These are phyloP conservation scores for Piromyces sp. DNA, from an alignment of 192 early-diverging fungal genomes.

Conservation along the genomic window DNA sequence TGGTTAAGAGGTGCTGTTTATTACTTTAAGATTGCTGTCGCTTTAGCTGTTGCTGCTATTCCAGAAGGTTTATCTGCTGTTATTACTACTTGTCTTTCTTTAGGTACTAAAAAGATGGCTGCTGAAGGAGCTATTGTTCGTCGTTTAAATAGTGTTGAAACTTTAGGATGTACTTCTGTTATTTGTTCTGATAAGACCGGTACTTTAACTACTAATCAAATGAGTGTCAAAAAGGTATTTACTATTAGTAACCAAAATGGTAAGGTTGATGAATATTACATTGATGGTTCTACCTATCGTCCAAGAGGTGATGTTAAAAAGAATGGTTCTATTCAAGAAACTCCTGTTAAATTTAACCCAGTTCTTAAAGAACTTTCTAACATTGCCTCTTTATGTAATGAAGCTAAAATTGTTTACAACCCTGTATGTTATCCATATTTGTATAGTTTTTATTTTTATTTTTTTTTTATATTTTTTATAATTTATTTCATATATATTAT, in stretches of 20 bases:
- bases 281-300: constrained; percentile 73
- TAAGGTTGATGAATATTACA: constrained; percentile 44
- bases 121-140: constrained; percentile 89
- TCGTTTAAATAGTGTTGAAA: constrained; percentile 80
- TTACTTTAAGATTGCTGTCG: constrained; percentile 98
- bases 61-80: constrained; percentile 97
- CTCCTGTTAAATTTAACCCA: constrained; percentile 27
- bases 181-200: constrained; percentile 99
- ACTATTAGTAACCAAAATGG: constrained; percentile 29
- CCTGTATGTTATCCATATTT: constrained; percentile 19
- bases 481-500: no score
- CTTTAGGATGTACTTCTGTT: constrained; percentile 87
- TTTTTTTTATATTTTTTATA: no score
- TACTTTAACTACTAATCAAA: constrained; percentile 95
- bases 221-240: constrained; percentile 61
- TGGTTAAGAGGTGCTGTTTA: constrained; percentile 93
- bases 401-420: constrained; percentile 68
- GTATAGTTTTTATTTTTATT: no score
- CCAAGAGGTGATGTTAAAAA: constrained; percentile 54
- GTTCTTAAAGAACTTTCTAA: constrained; percentile 55
- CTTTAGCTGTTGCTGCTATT: constrained; percentile 94
- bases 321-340: constrained; percentile 11
- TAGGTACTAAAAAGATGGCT: constrained; percentile 96
- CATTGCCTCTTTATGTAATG: constrained; percentile 80
- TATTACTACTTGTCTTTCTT: constrained; percentile 91